Conservation (phyloP, 129 eudicot genomes). For the Flaveria bidentis region DNA sequence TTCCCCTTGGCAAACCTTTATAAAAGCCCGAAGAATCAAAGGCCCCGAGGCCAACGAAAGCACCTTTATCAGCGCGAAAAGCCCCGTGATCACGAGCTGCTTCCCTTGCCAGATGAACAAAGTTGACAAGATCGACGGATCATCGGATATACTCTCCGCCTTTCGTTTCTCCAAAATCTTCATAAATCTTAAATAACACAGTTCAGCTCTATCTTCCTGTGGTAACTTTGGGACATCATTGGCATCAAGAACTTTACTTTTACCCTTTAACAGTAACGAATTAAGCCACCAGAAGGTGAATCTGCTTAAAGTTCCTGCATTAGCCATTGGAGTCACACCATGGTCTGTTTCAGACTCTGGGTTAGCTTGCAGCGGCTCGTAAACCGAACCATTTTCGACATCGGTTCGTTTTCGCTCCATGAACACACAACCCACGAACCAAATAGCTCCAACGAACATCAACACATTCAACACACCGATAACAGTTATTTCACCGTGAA, state of each 20-base stretch:
- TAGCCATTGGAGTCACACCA: slow-evolving; percentile 39
- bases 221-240: slow-evolving; percentile 54
- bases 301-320: slow-evolving; percentile 50
- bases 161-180: slow-evolving; percentile 36
- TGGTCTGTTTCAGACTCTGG: not conserved
- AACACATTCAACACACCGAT: slow-evolving; percentile 26
- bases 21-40: slow-evolving; percentile 57
- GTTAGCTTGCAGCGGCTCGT: slow-evolving; percentile 42
- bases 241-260: slow-evolving; percentile 49
- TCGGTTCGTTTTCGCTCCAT: not conserved
- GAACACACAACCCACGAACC: slow-evolving; percentile 31
- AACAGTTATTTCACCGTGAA: not conserved
- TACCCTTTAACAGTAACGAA: slow-evolving; percentile 51
- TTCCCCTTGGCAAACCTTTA: slow-evolving; percentile 53
- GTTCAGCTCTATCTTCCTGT: slow-evolving; percentile 42
- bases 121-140: slow-evolving; percentile 38
- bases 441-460: slow-evolving; percentile 32
- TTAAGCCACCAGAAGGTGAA: slow-evolving; percentile 69
- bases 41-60: slow-evolving; percentile 58
- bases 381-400: slow-evolving; percentile 17
- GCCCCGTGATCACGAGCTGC: slow-evolving; percentile 46
- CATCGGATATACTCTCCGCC: not conserved
- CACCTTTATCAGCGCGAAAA: slow-evolving; percentile 57
- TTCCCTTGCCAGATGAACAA: slow-evolving; percentile 51
- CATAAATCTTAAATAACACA: slow-evolving; percentile 47